These are phyloP conservation scores for Fusarium torulosum DNA, from an alignment of 2,329 filamentous ascomycete genomes.

Conservation along the genomic window DNA sequence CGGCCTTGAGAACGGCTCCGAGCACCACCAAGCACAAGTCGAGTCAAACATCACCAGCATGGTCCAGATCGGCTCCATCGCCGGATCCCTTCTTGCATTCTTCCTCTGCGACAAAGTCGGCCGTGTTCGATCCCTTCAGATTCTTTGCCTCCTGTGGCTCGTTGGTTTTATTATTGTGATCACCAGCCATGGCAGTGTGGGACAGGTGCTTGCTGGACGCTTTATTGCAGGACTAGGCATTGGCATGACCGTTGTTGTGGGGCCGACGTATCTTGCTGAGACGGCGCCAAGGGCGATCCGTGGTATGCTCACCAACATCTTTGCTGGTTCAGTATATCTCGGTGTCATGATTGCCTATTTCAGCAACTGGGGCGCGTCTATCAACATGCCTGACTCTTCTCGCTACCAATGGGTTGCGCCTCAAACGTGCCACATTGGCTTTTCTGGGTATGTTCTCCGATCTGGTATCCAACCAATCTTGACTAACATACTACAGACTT, in stretches of 20 bases:
- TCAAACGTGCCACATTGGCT: slow-evolving; percentile 26
- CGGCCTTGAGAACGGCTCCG: slow-evolving; percentile 61
- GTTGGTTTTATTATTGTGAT: slow-evolving; percentile 20
- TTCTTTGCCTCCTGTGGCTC: slow-evolving; percentile 18
- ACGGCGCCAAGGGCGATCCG: slow-evolving; percentile 72
- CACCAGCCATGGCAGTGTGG: slow-evolving; percentile 18
- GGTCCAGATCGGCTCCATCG: slow-evolving; percentile 77
- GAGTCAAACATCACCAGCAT: slow-evolving; percentile 77
- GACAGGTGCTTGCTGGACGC: slow-evolving; percentile 14
- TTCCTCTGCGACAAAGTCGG: slow-evolving; percentile 25
- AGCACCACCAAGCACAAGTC: slow-evolving; percentile 67
- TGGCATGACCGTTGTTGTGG: slow-evolving; percentile 27
- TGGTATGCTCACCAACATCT: slow-evolving; percentile 71
- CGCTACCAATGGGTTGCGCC: slow-evolving; percentile 25
- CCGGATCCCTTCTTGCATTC: slow-evolving; percentile 68
- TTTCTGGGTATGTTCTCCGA: slow-evolving; percentile 8
- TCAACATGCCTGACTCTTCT: slow-evolving; percentile 56
- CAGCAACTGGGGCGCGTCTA: slow-evolving; percentile 66
- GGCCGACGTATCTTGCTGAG: slow-evolving; percentile 70
- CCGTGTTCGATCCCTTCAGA: slow-evolving; percentile 17
- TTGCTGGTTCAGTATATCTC: slow-evolving; percentile 46
- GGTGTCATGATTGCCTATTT: slow-evolving; percentile 67
- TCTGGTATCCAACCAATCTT: no score
- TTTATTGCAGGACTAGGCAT: slow-evolving; percentile 26
- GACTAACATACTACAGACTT: neutral